Evolutionary conservation across 2,329 filamentous ascomycete genomes (phyloP).

Genomic region (Aureobasidium subglaciale): DNA sequence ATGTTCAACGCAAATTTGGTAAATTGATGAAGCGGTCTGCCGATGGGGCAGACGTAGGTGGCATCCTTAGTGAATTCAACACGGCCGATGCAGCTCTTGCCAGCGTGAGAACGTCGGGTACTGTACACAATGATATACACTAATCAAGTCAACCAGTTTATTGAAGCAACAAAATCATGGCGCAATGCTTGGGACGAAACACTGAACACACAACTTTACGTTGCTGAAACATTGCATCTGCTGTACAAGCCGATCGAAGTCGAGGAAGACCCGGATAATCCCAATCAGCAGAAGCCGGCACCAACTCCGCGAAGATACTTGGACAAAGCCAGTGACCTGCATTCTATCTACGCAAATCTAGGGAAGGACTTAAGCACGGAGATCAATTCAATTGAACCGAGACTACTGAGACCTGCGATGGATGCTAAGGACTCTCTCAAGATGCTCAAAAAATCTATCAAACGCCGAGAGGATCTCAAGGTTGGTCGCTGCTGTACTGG

Average conservation of each 20-base stretch:
- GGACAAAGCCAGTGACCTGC: conserved; percentile 57
- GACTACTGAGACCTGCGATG: conserved; percentile 62
- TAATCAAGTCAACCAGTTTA: conserved; percentile 38
- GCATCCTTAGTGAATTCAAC: conserved; percentile 71
- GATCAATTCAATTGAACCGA: conserved; percentile 60
- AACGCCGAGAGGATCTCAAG: conserved; percentile 63
- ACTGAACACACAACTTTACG: conserved; percentile 46
- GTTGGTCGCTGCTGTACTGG: not conserved
- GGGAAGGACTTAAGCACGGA: conserved; percentile 66
- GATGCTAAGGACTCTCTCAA: conserved; percentile 62
- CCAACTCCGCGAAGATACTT: conserved; percentile 58
- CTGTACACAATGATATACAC: not conserved
- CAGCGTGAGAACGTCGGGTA: conserved; percentile 49
- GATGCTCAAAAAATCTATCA: conserved; percentile 73
- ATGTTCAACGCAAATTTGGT: conserved; percentile 67
- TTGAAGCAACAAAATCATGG: conserved; percentile 69
- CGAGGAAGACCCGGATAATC: conserved; percentile 50
- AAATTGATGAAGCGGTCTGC: conserved; percentile 63
- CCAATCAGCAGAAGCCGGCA: conserved; percentile 43
- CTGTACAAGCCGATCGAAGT: conserved; percentile 72
- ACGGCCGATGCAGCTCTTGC: conserved; percentile 68
- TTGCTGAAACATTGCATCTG: conserved; percentile 60
- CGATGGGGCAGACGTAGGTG: conserved; percentile 68
- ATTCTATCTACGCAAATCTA: conserved; percentile 62
- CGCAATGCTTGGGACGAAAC: conserved; percentile 71